Conservation (phyloP, 2,329 filamentous ascomycete genomes). For the Colletotrichum sp. region DNA sequence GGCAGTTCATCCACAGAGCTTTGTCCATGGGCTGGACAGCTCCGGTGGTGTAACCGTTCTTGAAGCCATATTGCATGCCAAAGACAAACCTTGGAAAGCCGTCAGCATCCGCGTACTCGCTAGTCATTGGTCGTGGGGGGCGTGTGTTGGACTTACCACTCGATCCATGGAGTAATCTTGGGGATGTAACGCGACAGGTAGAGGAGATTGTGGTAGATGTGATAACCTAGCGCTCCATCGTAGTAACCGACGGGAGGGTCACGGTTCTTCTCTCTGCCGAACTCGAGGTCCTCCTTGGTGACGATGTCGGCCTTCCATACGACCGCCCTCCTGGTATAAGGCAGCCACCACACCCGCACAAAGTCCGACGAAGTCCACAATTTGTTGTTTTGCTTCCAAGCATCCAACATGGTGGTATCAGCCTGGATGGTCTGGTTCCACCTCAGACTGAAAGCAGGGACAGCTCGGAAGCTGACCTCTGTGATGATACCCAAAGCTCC, state of each 20-base stretch:
- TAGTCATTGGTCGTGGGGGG: not conserved
- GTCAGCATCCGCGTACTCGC: not conserved
- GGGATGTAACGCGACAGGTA: slow-evolving; percentile 81
- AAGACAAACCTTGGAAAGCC: slow-evolving; percentile 78
- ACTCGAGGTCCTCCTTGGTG: slow-evolving; percentile 61
- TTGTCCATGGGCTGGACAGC: slow-evolving; percentile 83
- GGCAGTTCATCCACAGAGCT: slow-evolving; percentile 92
- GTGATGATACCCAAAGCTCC: slow-evolving; percentile 91
- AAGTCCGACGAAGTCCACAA: slow-evolving; percentile 90
- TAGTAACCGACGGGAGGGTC: slow-evolving; percentile 76
- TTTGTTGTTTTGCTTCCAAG: slow-evolving; percentile 71
- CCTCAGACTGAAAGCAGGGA: slow-evolving; percentile 79
- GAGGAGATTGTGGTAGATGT: slow-evolving; percentile 90
- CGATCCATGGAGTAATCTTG: slow-evolving; percentile 81
- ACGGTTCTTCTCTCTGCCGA: slow-evolving; percentile 64
- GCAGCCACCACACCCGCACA: slow-evolving; percentile 96
- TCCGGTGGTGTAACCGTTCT: slow-evolving; percentile 66
- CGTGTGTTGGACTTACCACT: slow-evolving; percentile 61
- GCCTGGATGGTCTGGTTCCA: slow-evolving; percentile 84
- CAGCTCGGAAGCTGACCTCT: slow-evolving; percentile 84
- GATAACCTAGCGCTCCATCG: slow-evolving; percentile 80
- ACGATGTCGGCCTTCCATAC: slow-evolving; percentile 88
- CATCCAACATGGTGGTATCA: slow-evolving; percentile 70
- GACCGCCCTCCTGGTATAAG: slow-evolving; percentile 86
- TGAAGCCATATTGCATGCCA: slow-evolving; percentile 96